These are phyloP conservation scores for Phialophora verrucosa DNA, from an alignment of 2,329 filamentous ascomycete species.

Conservation along the genomic window DNA sequence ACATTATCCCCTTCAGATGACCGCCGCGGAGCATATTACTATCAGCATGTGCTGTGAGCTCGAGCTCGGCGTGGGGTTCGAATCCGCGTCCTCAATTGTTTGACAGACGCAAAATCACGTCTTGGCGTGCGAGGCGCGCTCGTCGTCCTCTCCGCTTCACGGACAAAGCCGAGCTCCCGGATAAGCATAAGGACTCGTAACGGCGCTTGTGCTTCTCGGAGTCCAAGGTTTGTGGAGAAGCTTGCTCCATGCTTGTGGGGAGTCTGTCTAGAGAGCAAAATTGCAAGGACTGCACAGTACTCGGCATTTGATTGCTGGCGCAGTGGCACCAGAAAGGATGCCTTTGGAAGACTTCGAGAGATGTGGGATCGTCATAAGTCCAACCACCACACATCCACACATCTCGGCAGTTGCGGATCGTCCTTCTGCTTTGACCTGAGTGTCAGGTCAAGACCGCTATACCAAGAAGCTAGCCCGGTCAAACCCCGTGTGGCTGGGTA, in stretches of 20 bases:
- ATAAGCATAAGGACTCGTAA: neutral
- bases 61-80: neutral
- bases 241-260: slow-evolving; percentile 7
- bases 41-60: neutral
- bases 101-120: neutral
- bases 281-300: neutral
- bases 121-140: neutral
- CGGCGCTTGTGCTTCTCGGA: neutral
- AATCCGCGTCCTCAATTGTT: neutral
- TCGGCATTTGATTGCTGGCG: neutral
- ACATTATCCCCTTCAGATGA: neutral
- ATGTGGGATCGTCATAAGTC: slow-evolving; percentile 14
- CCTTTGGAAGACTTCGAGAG: neutral
- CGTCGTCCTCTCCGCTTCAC: neutral
- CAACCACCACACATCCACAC: slow-evolving; percentile 8
- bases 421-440: neutral
- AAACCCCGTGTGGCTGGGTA: slow-evolving; percentile 13
- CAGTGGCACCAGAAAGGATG: neutral
- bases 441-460: neutral
- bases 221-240: slow-evolving; percentile 4
- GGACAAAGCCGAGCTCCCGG: neutral
- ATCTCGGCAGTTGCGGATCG: slow-evolving; percentile 23
- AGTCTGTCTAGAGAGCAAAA: neutral
- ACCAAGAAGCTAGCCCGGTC: slow-evolving; percentile 28
- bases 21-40: neutral